Conservation (phyloP, 1,139 yeast species). For the Saccharomyces uvarum region DNA sequence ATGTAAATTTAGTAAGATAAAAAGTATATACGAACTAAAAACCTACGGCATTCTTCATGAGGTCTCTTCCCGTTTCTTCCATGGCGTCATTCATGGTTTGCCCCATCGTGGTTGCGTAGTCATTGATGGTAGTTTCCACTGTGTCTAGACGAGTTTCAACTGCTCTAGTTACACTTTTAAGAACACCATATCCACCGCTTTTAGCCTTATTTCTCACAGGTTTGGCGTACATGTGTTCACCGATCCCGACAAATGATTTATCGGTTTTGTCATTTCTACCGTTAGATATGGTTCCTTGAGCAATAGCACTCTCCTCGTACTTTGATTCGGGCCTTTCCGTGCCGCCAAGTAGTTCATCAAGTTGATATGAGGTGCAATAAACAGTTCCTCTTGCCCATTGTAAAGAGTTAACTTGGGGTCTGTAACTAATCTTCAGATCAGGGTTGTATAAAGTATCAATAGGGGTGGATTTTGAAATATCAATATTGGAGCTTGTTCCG, state of each 20-base stretch:
- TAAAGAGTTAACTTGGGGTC: constrained; percentile 73
- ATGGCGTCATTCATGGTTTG: constrained; percentile 47
- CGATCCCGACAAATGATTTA: constrained; percentile 8
- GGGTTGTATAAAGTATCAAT: constrained; percentile 52
- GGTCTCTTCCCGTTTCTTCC: constrained; percentile 43
- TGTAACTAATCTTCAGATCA: constrained; percentile 57
- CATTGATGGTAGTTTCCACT: constrained; percentile 49
- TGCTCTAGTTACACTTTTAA: constrained; percentile 38
- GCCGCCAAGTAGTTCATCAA: constrained; percentile 51
- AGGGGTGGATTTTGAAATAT: constrained; percentile 14
- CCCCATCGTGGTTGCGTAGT: constrained; percentile 49
- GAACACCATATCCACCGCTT: constrained; percentile 34
- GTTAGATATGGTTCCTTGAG: constrained; percentile 43
- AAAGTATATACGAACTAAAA: constrained; percentile 26
- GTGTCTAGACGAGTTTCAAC: constrained; percentile 47
- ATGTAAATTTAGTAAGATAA: not conserved
- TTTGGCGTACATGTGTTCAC: constrained; percentile 39
- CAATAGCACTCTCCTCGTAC: constrained; percentile 48
- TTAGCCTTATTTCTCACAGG: constrained; percentile 39
- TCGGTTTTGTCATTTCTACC: constrained; percentile 26
- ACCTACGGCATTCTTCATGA: constrained; percentile 50
- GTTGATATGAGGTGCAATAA: constrained; percentile 50
- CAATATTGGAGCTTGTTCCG: constrained; percentile 26
- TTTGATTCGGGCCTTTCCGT: constrained; percentile 49
- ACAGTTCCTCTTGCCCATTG: constrained; percentile 83